Evolutionary conservation across 768 basidiomycete species (phyloP).

Genomic region (Mycena haematopus): DNA sequence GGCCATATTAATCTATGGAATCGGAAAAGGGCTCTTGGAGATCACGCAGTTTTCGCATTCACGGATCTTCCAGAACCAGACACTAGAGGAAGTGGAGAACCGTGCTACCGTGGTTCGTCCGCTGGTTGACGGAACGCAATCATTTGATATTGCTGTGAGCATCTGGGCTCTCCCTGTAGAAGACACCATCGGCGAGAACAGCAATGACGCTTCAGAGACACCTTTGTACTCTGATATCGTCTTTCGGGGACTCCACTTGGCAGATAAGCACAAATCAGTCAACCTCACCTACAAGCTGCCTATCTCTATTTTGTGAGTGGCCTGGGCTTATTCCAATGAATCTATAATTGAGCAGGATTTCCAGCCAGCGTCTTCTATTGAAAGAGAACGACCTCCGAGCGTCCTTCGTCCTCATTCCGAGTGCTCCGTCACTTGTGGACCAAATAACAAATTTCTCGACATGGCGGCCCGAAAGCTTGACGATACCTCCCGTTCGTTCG

Average conservation of each 20-base stretch:
- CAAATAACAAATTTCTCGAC: slow-evolving; percentile 22
- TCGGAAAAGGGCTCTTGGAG: slow-evolving; percentile 3
- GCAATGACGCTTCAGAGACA: background rate
- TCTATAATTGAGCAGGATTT: background rate
- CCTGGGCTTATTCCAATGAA: background rate
- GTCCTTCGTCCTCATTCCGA: slow-evolving; percentile 23
- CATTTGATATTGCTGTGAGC: slow-evolving; percentile 26
- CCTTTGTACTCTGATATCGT: slow-evolving; percentile 26
- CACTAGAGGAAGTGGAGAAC: slow-evolving; percentile 17
- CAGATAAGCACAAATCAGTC: slow-evolving; percentile 14
- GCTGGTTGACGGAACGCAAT: slow-evolving; percentile 15
- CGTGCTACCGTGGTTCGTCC: slow-evolving; percentile 20
- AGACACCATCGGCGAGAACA: background rate
- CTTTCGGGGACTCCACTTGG: slow-evolving; percentile 16
- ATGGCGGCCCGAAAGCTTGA: slow-evolving; percentile 14
- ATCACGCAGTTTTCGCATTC: slow-evolving; percentile 13
- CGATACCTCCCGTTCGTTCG: slow-evolving; percentile 11
- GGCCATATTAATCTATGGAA: background rate
- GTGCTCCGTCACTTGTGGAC: slow-evolving; percentile 19
- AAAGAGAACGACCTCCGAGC: slow-evolving; percentile 20
- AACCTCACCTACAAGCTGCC: slow-evolving; percentile 12
- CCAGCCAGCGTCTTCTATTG: slow-evolving; percentile 2
- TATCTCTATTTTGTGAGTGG: slow-evolving; percentile 12
- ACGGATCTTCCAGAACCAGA: slow-evolving; percentile 26
- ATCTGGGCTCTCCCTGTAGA: slow-evolving; percentile 15